Conservation (phyloP, 169 alveolate genomes). For the Eimeria brunetti region DNA sequence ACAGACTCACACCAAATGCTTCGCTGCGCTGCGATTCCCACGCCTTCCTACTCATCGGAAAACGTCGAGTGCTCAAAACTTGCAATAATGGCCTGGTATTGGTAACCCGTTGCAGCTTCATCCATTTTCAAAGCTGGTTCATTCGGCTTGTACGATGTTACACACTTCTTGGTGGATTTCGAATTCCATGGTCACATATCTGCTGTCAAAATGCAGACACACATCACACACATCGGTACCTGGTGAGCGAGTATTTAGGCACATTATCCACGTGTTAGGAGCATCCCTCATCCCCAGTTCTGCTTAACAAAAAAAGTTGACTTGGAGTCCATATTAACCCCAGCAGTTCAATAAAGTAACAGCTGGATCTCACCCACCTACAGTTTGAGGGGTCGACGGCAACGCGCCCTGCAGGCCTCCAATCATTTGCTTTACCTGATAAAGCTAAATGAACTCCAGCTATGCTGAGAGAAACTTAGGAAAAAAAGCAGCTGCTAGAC, state of each 20-base stretch:
- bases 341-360: slow-evolving; percentile 80
- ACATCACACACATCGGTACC: no score
- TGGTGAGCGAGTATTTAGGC: slow-evolving; percentile 94
- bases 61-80: slow-evolving; percentile 47
- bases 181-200: slow-evolving; percentile 96
- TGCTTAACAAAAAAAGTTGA: no score
- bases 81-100: slow-evolving; percentile 91
- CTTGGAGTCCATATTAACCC: no score
- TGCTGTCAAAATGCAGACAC: no score
- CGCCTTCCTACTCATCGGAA: slow-evolving; percentile 95
- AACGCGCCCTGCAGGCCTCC: no score
- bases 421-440: no score
- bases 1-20: slow-evolving; percentile 94
- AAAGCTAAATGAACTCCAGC: no score
- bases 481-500: no score
- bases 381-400: no score
- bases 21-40: slow-evolving; percentile 92
- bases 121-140: slow-evolving; percentile 95
- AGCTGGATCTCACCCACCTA: no score
- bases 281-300: slow-evolving; percentile 96
- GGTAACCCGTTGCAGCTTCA: slow-evolving; percentile 95
- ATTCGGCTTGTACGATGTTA: slow-evolving; percentile 95
- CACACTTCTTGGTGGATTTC: slow-evolving; percentile 96
- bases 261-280: slow-evolving; percentile 95
- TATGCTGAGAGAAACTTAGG: no score